phyloP scores from a whole-genome alignment of 1,139 yeast genomes.

The Suhomyces guaymorum region DNA sequence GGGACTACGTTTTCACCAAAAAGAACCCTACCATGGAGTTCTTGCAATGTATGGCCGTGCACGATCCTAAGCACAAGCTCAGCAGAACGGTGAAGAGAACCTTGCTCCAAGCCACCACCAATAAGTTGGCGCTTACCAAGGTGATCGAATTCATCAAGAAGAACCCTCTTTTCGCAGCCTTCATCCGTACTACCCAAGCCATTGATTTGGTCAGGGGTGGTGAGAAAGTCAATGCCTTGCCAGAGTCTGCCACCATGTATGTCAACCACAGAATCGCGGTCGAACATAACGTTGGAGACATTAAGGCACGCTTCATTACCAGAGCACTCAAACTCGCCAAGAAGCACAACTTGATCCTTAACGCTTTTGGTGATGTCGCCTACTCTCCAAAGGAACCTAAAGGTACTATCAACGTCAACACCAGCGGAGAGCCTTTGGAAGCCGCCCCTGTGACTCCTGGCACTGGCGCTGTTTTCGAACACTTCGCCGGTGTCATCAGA shows the following conservation, averaged over 20 bases:
- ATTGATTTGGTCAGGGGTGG: conserved; percentile 37
- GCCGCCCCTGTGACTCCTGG: conserved; percentile 43
- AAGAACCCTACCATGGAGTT: conserved; percentile 51
- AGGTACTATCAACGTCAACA: conserved; percentile 29
- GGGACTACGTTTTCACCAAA: conserved; percentile 40
- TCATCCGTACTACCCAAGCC: conserved; percentile 37
- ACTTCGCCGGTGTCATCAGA: conserved; percentile 45
- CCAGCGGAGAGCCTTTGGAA: conserved; percentile 21
- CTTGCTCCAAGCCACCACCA: conserved; percentile 29
- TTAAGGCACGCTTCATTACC: conserved; percentile 22
- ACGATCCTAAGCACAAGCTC: conserved; percentile 21
- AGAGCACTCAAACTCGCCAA: conserved; percentile 32
- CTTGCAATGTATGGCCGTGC: conserved; percentile 51
- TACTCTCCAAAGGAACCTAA: conserved; percentile 17
- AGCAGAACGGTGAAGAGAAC: conserved; percentile 20
- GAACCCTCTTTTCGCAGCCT: conserved; percentile 21
- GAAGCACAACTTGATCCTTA: conserved; percentile 20
- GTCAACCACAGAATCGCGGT: conserved; percentile 37
- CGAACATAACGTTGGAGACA: conserved; percentile 27
- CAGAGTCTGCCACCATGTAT: conserved; percentile 34
- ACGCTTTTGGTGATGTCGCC: conserved; percentile 22
- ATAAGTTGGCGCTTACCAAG: conserved; percentile 27
- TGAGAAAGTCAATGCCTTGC: conserved; percentile 39
- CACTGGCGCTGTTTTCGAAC: conserved; percentile 41
- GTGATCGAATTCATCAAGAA: conserved; percentile 21